Percentiles rank a stretch among this genome's conserved stretches.
These are phyloP conservation scores for Pleurotus djamor DNA, from an alignment of 768 basidiomycete genomes.

Conservation along the genomic window DNA sequence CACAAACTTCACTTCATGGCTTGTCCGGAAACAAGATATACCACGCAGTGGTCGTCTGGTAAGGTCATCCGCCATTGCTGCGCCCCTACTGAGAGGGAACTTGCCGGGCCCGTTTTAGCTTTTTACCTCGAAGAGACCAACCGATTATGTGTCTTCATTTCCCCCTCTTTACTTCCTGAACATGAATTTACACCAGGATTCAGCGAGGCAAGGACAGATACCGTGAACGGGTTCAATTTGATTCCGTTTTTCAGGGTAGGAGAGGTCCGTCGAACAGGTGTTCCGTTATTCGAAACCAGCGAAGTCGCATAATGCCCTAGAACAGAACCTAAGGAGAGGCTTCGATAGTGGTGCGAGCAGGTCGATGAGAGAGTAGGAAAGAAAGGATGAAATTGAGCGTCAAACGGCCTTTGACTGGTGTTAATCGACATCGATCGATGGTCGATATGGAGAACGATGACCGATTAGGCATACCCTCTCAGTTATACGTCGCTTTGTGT, in stretches of 20 bases:
- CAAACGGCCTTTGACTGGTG: not conserved
- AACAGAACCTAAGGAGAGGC: not conserved
- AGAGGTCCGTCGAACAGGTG: not conserved
- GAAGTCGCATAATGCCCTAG: not conserved
- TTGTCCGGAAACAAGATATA: constrained; percentile 1
- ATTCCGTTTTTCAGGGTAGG: not conserved
- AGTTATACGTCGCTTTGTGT: not conserved
- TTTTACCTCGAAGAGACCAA: constrained; percentile 8
- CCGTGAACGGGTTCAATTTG: constrained; percentile 1
- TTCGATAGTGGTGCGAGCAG: not conserved
- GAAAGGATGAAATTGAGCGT: not conserved
- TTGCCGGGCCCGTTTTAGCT: constrained; percentile 4
- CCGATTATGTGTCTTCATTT: not conserved
- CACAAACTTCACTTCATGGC: too few relatives aligned
- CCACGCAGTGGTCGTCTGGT: not conserved
- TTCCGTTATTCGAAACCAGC: not conserved
- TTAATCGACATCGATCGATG: constrained; percentile 7
- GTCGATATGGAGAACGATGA: constrained; percentile 4
- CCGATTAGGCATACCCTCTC: not conserved
- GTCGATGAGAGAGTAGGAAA: not conserved
- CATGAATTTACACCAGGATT: not conserved
- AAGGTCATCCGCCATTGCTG: constrained; percentile 1
- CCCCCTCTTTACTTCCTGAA: not conserved
- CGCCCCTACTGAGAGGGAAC: not conserved
- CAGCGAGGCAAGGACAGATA: not conserved